Conservation (phyloP, 306 rosid species). For the Quercus variabilis region DNA sequence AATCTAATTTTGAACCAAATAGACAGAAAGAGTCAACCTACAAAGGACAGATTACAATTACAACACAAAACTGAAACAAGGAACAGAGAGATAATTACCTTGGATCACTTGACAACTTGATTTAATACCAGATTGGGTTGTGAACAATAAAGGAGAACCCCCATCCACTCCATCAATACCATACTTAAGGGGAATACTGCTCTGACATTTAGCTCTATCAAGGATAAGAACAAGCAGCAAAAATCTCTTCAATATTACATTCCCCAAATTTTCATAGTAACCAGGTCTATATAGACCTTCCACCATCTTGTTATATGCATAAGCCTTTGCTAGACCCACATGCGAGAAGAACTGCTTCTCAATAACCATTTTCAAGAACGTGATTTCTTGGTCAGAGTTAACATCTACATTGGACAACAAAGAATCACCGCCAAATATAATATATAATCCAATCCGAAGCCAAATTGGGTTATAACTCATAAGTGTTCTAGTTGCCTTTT, state of each 20-base stretch:
- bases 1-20: conserved; percentile 59
- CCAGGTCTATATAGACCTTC: conserved; percentile 92
- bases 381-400: conserved; percentile 53
- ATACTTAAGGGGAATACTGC: conserved; percentile 72
- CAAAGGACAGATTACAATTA: conserved; percentile 9
- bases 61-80: conserved; percentile 5
- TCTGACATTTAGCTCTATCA: conserved; percentile 82
- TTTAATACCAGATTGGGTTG: conserved; percentile 51
- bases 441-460: conserved; percentile 75
- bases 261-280: conserved; percentile 84
- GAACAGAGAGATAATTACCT: conserved; percentile 41
- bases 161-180: conserved; percentile 95
- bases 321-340: conserved; percentile 58
- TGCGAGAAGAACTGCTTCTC: conserved; percentile 74
- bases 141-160: conserved; percentile 88
- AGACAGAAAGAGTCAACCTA: conserved; percentile 38
- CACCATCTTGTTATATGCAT: conserved; percentile 85
- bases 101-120: conserved; percentile 73
- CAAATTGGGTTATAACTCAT: conserved; percentile 77
- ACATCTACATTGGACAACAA: conserved; percentile 53
- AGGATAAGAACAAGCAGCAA: conserved; percentile 73
- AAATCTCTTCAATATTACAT: conserved; percentile 68
- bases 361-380: conserved; percentile 70
- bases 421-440: conserved; percentile 81
- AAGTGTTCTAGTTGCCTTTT: conserved; percentile 53